A percentile compares a stretch with the other conserved stretches of the same genome.
These are phyloP conservation scores for Apostasia shenzhenica DNA, from an alignment of 106 monocot genomes.

Conservation along the genomic window DNA sequence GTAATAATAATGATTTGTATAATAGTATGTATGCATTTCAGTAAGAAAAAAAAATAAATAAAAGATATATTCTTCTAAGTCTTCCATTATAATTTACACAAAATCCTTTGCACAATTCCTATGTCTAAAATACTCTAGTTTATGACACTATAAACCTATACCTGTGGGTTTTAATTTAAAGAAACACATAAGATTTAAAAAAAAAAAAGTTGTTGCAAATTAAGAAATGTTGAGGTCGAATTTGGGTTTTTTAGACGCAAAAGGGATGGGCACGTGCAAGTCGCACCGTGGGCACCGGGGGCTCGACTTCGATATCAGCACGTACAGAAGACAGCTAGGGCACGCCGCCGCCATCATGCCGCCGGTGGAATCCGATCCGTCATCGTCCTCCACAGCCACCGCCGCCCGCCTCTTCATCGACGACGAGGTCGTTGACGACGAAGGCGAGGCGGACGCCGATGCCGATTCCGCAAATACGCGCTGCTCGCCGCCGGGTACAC, in stretches of 20 bases:
- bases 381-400: slow-evolving; percentile 16
- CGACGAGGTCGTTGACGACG: slow-evolving; percentile 5
- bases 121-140: too few species aligned
- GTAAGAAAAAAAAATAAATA: too few species aligned
- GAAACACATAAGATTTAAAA: too few species aligned
- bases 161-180: too few species aligned
- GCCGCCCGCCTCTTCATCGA: slow-evolving; percentile 15
- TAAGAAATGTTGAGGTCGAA: slow-evolving; percentile 35
- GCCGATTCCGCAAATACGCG: neutral
- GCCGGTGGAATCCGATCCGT: slow-evolving; percentile 8
- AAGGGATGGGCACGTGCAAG: slow-evolving; percentile 33
- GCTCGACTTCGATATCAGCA: slow-evolving; percentile 51
- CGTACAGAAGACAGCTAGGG: slow-evolving; percentile 72
- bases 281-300: slow-evolving; percentile 62
- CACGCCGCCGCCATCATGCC: slow-evolving; percentile 71
- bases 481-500: neutral
- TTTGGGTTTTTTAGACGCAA: slow-evolving; percentile 26
- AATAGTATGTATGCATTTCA: too few species aligned
- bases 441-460: neutral
- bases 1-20: too few species aligned
- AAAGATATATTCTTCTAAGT: too few species aligned
- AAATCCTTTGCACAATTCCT: too few species aligned
- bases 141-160: too few species aligned
- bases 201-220: too few species aligned
- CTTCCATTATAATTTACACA: too few species aligned